Evolutionary conservation across 768 basidiomycete species (phyloP), one percentile per base, ranked within the genome.

Genomic region (Suillus subluteus): DNA sequence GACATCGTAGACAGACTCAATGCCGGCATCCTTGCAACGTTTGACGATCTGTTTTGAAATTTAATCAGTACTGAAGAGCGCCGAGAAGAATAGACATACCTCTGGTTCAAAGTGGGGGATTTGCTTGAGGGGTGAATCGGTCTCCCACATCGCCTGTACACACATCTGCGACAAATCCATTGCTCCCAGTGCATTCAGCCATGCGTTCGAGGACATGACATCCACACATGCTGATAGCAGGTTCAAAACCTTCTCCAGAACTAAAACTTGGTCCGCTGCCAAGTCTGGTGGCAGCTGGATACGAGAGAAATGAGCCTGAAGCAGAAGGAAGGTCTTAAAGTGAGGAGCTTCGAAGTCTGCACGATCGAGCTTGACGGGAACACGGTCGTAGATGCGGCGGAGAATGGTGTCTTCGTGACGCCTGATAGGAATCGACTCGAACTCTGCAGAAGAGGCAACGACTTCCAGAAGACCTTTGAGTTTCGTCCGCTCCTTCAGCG

Each of bases 111-210:
- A 99, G 79, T 98, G 96, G 12, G 98, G 98, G 52, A 99, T 91
- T 76, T 99, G 97, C 74, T 93, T 95, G 71, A 99, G 79, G 0
- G 96, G 96, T 44, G 94, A 95, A 77, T 99, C 98, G 12, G 89
- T 91, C 75, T 99, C 97, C 98, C 98, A 99, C 79, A 97, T 89
- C 0, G 92, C 95, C 77, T 99, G 98, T 6, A 98, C 94, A 78
- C 95, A 96, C 97, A 99, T 99, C 78, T 99, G 98, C 11, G 94
- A 94, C 58, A 99, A 79, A 78, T 99, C 97, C 98, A 99, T 99
- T 0, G 96, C 96, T 40, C 95, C 93, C 30, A 98, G 80, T 0
- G 97, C 98, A 73, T 89, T 96, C 72, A 99, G 78, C 92, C 92
- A 97, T 2, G 93, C 95, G 73, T 98, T 98, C 43, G 94, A 96